Percentiles rank a stretch among this genome's conserved stretches.
Conservation (phyloP, 108 stramenopile genomes). For the Skeletonema menzelii region DNA sequence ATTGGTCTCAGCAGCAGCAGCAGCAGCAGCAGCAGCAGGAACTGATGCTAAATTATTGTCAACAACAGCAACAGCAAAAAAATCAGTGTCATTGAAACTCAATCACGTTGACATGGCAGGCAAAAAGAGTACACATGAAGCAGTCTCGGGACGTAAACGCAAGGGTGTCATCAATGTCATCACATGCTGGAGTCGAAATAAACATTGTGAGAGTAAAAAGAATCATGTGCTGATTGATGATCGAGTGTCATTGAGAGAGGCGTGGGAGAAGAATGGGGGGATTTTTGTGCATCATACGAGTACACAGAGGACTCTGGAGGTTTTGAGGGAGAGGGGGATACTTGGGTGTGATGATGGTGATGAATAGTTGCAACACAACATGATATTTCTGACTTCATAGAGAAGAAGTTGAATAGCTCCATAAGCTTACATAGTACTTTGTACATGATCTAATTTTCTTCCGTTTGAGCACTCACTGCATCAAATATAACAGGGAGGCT, state of each 20-base stretch:
- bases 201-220: conserved; percentile 63
- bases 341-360: background rate
- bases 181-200: conserved; percentile 83
- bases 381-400: too few relatives aligned
- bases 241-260: conserved; percentile 45
- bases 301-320: conserved; percentile 21
- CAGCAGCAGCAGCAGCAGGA: background rate
- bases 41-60: background rate
- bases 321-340: conserved; percentile 37
- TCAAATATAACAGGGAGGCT: too few relatives aligned
- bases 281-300: conserved; percentile 77
- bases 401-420: too few relatives aligned
- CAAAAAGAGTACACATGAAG: conserved; percentile 34
- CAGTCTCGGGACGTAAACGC: conserved; percentile 30
- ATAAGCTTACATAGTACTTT: background rate
- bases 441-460: too few relatives aligned
- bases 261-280: conserved; percentile 73
- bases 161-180: conserved; percentile 51
- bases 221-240: conserved; percentile 78
- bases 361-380: too few relatives aligned
- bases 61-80: background rate
- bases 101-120: conserved; percentile 77
- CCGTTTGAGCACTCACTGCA: too few relatives aligned
- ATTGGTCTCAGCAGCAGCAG: conserved; percentile 26
- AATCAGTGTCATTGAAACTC: background rate